Evolutionary conservation across 352 stramenopile genomes (phyloP).

Genomic region (Pythium coloratum): DNA sequence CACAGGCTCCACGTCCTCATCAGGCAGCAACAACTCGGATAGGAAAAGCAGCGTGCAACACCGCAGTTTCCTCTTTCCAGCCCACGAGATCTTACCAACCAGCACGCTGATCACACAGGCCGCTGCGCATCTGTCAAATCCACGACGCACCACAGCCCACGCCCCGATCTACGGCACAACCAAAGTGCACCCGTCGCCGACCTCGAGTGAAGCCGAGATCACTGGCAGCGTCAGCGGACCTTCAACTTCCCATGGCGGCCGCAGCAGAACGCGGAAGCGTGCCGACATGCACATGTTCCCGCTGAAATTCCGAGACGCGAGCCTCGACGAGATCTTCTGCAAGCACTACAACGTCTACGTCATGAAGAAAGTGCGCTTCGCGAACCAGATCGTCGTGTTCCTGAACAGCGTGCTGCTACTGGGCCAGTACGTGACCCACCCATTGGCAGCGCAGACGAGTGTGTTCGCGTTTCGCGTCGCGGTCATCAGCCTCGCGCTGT

Average conservation of each 20-base stretch:
- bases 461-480: constrained; percentile 44
- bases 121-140: constrained; percentile 25
- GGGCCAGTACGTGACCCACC: constrained; percentile 46
- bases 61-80: constrained; percentile 43
- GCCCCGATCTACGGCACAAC: constrained; percentile 32
- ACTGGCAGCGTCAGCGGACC: neutral
- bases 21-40: constrained; percentile 31
- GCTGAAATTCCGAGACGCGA: constrained; percentile 54
- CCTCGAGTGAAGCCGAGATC: constrained; percentile 20
- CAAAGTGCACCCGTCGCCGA: constrained; percentile 34
- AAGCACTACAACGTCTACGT: constrained; percentile 80
- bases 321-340: constrained; percentile 67
- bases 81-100: constrained; percentile 41
- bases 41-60: constrained; percentile 33
- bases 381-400: constrained; percentile 47
- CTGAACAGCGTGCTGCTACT: constrained; percentile 52
- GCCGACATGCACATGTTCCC: constrained; percentile 58
- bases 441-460: constrained; percentile 23
- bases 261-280: constrained; percentile 21
- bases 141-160: constrained; percentile 25
- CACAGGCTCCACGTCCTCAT: constrained; percentile 27
- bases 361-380: constrained; percentile 57
- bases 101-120: constrained; percentile 43
- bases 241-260: neutral
- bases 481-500: constrained; percentile 41